Percentiles rank a stretch among this genome's conserved stretches.
These are phyloP conservation scores for Penicillium sp. DNA, from an alignment of 2,329 filamentous ascomycete species.

Conservation along the genomic window DNA sequence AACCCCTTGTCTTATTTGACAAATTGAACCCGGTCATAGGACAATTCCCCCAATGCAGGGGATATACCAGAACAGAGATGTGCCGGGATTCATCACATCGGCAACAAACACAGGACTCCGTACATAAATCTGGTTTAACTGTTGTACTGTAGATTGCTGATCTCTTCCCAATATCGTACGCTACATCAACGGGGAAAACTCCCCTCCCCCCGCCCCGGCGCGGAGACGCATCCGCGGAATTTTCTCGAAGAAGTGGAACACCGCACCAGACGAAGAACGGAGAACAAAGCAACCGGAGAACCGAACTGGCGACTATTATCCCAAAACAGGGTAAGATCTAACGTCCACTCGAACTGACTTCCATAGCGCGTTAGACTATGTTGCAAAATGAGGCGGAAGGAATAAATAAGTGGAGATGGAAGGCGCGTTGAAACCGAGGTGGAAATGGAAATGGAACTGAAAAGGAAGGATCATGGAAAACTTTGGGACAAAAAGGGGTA, in stretches of 20 bases:
- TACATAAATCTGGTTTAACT: neutral
- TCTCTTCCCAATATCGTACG: neutral
- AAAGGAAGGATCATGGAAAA: neutral
- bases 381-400: neutral
- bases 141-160: neutral
- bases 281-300: neutral
- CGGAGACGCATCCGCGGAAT: constrained; percentile 18
- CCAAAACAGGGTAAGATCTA: neutral
- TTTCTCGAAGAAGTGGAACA: constrained; percentile 26
- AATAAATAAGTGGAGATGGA: neutral
- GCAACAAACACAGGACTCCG: too few species aligned
- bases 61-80: constrained; percentile 1
- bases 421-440: constrained; percentile 1
- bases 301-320: neutral
- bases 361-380: constrained; percentile 1
- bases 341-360: constrained; percentile 1
- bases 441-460: neutral
- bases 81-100: constrained; percentile 2
- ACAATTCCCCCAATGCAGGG: constrained; percentile 12
- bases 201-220: constrained; percentile 10
- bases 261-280: constrained; percentile 3
- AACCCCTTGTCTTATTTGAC: neutral
- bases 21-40: neutral
- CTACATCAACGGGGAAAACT: neutral
- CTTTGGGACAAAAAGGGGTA: constrained; percentile 8